These are phyloP conservation scores for Arachnopeziza araneosa DNA, from an alignment of 2,329 filamentous ascomycete genomes.

Conservation along the genomic window DNA sequence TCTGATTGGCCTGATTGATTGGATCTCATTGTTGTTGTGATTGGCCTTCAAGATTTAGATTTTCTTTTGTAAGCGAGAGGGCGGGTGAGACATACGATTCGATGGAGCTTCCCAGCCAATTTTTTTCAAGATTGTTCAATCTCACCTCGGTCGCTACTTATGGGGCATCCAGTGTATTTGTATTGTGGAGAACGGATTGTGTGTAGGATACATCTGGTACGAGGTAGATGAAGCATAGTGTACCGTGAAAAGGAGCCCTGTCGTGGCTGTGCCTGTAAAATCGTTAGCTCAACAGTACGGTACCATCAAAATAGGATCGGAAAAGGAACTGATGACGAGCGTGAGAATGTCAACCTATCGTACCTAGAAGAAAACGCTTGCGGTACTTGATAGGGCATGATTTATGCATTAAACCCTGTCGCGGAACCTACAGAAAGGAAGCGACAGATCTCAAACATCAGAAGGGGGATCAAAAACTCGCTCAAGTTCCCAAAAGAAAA, in stretches of 20 bases:
- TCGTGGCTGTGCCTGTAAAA: background rate
- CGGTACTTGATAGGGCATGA: background rate
- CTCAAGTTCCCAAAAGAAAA: background rate
- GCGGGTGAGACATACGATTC: background rate
- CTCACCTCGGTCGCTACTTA: background rate
- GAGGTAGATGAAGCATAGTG: background rate
- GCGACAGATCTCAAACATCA: background rate
- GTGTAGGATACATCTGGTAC: background rate
- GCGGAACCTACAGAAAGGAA: background rate
- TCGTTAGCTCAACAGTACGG: background rate
- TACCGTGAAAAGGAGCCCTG: background rate
- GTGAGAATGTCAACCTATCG: background rate
- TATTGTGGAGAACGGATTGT: background rate
- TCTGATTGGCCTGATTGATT: background rate
- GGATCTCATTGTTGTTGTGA: background rate
- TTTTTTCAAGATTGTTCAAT: background rate
- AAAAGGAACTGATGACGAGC: background rate
- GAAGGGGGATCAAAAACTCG: background rate
- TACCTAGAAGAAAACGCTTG: background rate
- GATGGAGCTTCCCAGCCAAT: background rate
- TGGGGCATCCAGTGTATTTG: background rate
- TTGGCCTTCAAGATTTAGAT: background rate
- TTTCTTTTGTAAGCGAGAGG: background rate
- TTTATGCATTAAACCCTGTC: background rate
- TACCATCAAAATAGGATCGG: background rate